A percentile compares a stretch with the other conserved stretches of the same genome.
Evolutionary conservation across 1,284 basidiomycete genomes (phyloP).

Genomic region (Blastosporella zonata): DNA sequence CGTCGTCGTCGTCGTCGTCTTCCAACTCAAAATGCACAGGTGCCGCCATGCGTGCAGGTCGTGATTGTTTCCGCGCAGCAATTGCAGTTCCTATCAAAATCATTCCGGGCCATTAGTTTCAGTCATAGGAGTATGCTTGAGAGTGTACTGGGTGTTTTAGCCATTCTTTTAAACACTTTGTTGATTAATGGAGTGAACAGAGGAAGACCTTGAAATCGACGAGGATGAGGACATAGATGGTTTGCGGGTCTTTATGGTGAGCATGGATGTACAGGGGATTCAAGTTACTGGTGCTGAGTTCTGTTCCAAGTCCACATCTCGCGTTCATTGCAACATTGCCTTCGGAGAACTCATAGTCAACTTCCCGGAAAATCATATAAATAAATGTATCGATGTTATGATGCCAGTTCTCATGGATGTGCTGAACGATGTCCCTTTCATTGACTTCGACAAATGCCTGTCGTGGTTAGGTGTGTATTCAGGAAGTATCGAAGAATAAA

Average conservation of each 20-base stretch:
- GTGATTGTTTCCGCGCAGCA: slow-evolving; percentile 4
- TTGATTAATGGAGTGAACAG: no score
- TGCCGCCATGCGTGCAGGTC: slow-evolving; percentile 3
- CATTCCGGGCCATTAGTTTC: neutral
- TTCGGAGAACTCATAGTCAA: slow-evolving; percentile 72
- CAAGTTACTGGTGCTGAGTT: neutral
- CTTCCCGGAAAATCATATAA: slow-evolving; percentile 54
- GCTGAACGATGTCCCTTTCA: slow-evolving; percentile 64
- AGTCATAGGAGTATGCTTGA: neutral
- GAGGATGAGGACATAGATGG: slow-evolving; percentile 21
- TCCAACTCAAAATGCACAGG: slow-evolving; percentile 6
- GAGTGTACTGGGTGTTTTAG: slow-evolving; percentile 12
- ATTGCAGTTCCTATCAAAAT: neutral
- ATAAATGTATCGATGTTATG: slow-evolving; percentile 44
- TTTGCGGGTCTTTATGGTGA: slow-evolving; percentile 57
- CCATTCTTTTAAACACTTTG: slow-evolving; percentile 13
- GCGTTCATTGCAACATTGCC: slow-evolving; percentile 72
- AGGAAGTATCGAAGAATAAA: neutral
- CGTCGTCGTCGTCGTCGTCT: slow-evolving; percentile 10
- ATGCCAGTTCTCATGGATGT: slow-evolving; percentile 62
- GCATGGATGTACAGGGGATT: slow-evolving; percentile 16
- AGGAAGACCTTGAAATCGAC: slow-evolving; percentile 21
- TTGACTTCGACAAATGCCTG: slow-evolving; percentile 73
- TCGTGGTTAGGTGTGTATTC: slow-evolving; percentile 68
- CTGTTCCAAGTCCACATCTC: slow-evolving; percentile 47